Evolutionary conservation across 1,284 basidiomycete species (phyloP).

Genomic region (Leccinum solheimii): DNA sequence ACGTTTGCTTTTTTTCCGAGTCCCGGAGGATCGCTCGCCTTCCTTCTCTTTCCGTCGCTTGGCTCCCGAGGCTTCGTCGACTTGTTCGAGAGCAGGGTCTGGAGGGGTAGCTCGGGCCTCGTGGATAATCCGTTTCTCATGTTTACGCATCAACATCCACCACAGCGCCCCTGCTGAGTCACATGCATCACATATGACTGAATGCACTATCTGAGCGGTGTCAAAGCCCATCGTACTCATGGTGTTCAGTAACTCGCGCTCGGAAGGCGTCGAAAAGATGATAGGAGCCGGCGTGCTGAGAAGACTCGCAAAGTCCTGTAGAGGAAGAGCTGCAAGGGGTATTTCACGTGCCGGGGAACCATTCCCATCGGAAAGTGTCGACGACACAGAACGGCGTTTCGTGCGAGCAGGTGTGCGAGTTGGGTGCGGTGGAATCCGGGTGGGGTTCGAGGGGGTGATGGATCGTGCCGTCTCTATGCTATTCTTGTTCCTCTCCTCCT

Average conservation of each 20-base stretch:
- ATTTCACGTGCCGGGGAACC: conserved; percentile 53
- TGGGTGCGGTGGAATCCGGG: conserved; percentile 57
- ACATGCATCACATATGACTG: conserved; percentile 89
- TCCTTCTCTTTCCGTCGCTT: conserved; percentile 37
- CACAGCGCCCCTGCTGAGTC: conserved; percentile 90
- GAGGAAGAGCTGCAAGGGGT: conserved; percentile 41
- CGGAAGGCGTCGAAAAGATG: conserved; percentile 82
- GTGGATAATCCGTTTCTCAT: conserved; percentile 60
- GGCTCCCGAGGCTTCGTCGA: conserved; percentile 23
- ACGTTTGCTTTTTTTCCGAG: conserved; percentile 28
- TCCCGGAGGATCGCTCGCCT: conserved; percentile 16
- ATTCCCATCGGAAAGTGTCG: conserved; percentile 65
- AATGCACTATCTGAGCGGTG: conserved; percentile 92
- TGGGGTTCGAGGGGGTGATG: conserved; percentile 21
- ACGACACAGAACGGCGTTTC: conserved; percentile 91
- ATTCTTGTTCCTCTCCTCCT: conserved; percentile 39
- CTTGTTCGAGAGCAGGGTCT: conserved; percentile 34
- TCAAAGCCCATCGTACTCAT: conserved; percentile 86
- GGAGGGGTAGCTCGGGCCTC: conserved; percentile 29
- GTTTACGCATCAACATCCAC: conserved; percentile 92
- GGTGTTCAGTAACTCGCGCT: conserved; percentile 78
- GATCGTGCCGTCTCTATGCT: conserved; percentile 7
- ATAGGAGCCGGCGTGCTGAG: conserved; percentile 72
- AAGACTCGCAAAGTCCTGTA: conserved; percentile 71
- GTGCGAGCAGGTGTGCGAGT: conserved; percentile 91